Evolutionary conservation across 2,329 filamentous ascomycete genomes (phyloP), one percentile per base, ranked within the genome.

Genomic region (Hypoxylon sp.): DNA sequence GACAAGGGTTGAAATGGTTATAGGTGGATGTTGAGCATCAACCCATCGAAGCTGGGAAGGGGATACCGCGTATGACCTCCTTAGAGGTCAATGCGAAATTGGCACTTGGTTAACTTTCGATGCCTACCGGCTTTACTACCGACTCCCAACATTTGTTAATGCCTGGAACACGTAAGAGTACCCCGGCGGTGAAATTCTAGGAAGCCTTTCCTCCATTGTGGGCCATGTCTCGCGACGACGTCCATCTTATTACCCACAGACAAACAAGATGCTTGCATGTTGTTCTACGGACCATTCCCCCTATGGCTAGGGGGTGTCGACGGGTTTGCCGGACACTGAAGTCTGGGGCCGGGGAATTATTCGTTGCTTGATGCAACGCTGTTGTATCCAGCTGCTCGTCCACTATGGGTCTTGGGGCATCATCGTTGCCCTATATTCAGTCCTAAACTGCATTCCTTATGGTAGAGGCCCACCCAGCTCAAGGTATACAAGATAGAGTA

Each of bases 71-170:
- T 40, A 46, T 51, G 27, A 33, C 44, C 53, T 56, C 60, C 60
- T 33, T 40, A 30, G 59, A 50, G 31, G 59, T 59, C 64, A 67
- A 35, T 59, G 64, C 64, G 59, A 63, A 59, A 50, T 60, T 55
- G 48, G 59, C 10, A 50, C 27, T 50, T 42, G 22, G 51, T 55
- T 51, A 55, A 57, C 50, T 46, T 55, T 11, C 22, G 11, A 54
- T 14, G 10, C 54, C 44, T 25, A 30, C 31, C 13, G 49, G 30
- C 20, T 42, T n/a, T 42, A 2, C 40, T 20, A n/a, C n/a, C 40
- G 40, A 17, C 17, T 61, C 25, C 22, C 46, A 31, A 55, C 25
- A 40, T 27, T 42, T 33, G n/a, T 17, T 27, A 20, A 46, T 25
- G 5, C 30, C 13, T 55, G 35, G 31, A 22, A 60, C 42, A 35